Evolutionary conservation across 805 yeast species (phyloP), one percentile per base, ranked within the genome.

Genomic region (Ogataea nakhonphanomensis): DNA sequence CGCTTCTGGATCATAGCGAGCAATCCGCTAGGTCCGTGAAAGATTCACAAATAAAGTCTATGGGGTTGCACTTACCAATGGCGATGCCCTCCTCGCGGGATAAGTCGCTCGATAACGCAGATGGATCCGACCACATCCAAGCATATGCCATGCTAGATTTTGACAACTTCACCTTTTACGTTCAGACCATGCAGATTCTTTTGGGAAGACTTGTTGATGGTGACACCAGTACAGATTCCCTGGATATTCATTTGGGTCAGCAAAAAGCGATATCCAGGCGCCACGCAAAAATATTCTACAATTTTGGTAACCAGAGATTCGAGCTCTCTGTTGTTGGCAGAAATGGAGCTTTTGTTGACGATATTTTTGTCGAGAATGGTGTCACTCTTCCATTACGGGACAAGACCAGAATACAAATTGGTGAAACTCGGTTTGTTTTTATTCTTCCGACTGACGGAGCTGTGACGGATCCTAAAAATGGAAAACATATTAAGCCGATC

Each of bases 341-440:
- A 52, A 93, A 93, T 61, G 99, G 99, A 27, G 97, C 97, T 2
- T 93, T 93, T 69, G 95, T 93, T 3, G 93, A 91, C 61, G 96
- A 89, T 50, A 71, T 70, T 25, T 93, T 91, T 61, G 83, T 93
- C 6, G 96, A 88, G 57, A 78, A 84, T 45, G 97, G 96, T 7
- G 80, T 86, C 26, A 93, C 99, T 0, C 89, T 93, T 7, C 96
- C 96, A 2, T 67, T 93, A 33, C 71, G 70, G 15, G 87, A 91
- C 62, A 85, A 83, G 29, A 79, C 90, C 1, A 84, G 84, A 53
- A 80, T 93, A 35, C 98, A 93, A 61, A 87, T 93, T 28, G 98
- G 97, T 10, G 95, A 88, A 54, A 86, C 91, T 12, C 83, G 88
- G 7, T 93, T 93, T 61, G 76, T 79, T 35, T 93, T 93, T 61